Percentiles rank a stretch among this genome's conserved stretches.
phyloP scores from a whole-genome alignment of 2,329 filamentous ascomycete genomes.

The Pseudocercospora fuligena region DNA sequence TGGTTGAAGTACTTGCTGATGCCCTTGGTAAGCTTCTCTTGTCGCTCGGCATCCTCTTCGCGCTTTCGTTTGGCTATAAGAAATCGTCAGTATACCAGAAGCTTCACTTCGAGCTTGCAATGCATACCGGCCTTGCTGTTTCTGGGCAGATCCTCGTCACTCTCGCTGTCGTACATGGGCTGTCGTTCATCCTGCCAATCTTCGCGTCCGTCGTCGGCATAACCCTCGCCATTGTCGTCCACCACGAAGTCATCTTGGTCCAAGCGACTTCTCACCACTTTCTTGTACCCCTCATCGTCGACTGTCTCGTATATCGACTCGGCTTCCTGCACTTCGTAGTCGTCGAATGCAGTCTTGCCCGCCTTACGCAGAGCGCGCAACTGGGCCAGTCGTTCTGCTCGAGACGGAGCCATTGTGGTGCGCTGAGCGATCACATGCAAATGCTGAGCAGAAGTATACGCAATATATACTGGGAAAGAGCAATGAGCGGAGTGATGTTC shows the following conservation, averaged over 20 bases:
- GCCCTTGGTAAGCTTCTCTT: constrained; percentile 84
- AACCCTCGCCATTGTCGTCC: constrained; percentile 96
- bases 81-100: constrained; percentile 12
- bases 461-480: not conserved
- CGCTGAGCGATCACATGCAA: not conserved
- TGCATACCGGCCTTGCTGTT: constrained; percentile 62
- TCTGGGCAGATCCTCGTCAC: constrained; percentile 68
- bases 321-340: constrained; percentile 84
- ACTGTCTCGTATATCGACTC: constrained; percentile 92
- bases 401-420: constrained; percentile 38
- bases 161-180: constrained; percentile 72
- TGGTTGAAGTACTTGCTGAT: constrained; percentile 95
- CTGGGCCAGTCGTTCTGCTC: constrained; percentile 63
- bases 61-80: constrained; percentile 78
- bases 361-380: constrained; percentile 81
- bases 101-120: not conserved
- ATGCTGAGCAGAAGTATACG: constrained; percentile 2
- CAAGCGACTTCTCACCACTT: constrained; percentile 84
- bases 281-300: constrained; percentile 96
- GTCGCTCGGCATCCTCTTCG: constrained; percentile 82
- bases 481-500: not conserved
- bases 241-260: constrained; percentile 98
- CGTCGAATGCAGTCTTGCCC: constrained; percentile 88
- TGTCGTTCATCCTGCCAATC: constrained; percentile 80
- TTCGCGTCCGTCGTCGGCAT: constrained; percentile 93